These are phyloP conservation scores for Podospora sp. DNA, from an alignment of 495 filamentous ascomycete genomes.

Conservation along the genomic window DNA sequence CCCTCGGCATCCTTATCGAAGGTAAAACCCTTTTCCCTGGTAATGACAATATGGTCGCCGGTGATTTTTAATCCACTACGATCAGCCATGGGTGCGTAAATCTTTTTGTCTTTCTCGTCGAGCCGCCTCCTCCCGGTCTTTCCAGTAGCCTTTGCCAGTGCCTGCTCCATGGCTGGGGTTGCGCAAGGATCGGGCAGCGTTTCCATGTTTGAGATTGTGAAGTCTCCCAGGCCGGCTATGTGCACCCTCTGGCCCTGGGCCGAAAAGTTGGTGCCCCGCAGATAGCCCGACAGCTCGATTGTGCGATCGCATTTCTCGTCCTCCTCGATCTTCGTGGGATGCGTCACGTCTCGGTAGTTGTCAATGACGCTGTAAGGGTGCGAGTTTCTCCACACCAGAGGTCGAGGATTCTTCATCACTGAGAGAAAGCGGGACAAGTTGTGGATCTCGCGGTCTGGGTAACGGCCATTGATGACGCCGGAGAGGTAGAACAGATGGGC, in stretches of 20 bases:
- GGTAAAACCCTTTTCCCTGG: constrained; percentile 62
- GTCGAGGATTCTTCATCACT: constrained; percentile 98
- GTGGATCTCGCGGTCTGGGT: constrained; percentile 94
- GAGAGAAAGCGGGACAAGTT: constrained; percentile 92
- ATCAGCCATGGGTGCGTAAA: constrained; percentile 98
- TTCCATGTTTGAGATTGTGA: constrained; percentile 82
- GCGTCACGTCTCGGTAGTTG: constrained; percentile 90
- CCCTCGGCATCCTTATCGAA: constrained; percentile 74
- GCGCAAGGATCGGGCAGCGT: constrained; percentile 91
- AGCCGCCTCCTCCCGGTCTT: constrained; percentile 74
- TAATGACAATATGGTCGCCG: constrained; percentile 61
- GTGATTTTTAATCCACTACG: constrained; percentile 81
- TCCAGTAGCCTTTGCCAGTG: constrained; percentile 75
- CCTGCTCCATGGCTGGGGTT: constrained; percentile 87
- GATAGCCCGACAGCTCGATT: constrained; percentile 88
- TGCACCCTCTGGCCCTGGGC: constrained; percentile 85
- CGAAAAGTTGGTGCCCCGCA: constrained; percentile 94
- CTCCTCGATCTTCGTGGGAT: constrained; percentile 84
- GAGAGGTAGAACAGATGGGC: constrained; percentile 96
- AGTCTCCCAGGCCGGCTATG: constrained; percentile 92
- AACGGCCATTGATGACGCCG: constrained; percentile 92
- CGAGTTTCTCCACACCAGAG: constrained; percentile 92
- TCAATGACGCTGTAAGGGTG: constrained; percentile 94
- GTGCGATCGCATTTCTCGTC: constrained; percentile 87
- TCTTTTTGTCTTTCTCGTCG: constrained; percentile 92